Evolutionary conservation across 2,329 filamentous ascomycete genomes (phyloP), one percentile per base, ranked within the genome.

Genomic region (Monosporascus sp.): DNA sequence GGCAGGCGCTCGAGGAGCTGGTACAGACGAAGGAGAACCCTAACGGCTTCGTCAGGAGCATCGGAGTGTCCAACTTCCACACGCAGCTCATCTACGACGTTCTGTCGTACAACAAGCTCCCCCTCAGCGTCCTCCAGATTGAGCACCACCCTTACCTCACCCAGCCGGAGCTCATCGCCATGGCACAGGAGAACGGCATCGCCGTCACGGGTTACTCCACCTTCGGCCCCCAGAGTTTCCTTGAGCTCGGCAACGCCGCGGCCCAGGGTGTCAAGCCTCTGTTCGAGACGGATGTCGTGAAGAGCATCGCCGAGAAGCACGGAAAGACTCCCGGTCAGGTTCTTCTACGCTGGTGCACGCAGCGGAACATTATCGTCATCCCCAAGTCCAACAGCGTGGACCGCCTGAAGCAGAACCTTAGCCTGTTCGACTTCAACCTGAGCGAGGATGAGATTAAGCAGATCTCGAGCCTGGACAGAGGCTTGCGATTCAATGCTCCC

Each of bases 61-160:
- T 95, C 66, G 90, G 90, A 55, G 79, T 95, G 60, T 87, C 82
- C 74, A 95, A 95, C 79, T 93, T 91, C 81, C 85, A 87, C 70
- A 80, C 81, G 38, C 82, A 88, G 70, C 76, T 89, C 56, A 72
- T 95, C 65, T 86, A 92, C 70, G 90, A 95, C 70, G 74, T 92
- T 54, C 79, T 93, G 67, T 83, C 86, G 63, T 90, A 91, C 72
- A 88, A 88, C 60, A 83, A 82, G 65, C 81, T 91, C 71, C 78
- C 78, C 37, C 87, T 89, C 5, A 86, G 88, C 47, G 86, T 86
- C 38, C 83, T 94, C 57, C 90, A 95, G 77, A 85, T 95, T 69
- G 90, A 95, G 78, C 89, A 93, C 74, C 90, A 95, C 79, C 90
- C 90, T 25, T 95, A 85, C 72, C 74, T 85, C 37, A 79, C 78